Evolutionary conservation across 2,329 filamentous ascomycete genomes (phyloP), one percentile per base, ranked within the genome.

Genomic region (Arthrobotrys musiformis): DNA sequence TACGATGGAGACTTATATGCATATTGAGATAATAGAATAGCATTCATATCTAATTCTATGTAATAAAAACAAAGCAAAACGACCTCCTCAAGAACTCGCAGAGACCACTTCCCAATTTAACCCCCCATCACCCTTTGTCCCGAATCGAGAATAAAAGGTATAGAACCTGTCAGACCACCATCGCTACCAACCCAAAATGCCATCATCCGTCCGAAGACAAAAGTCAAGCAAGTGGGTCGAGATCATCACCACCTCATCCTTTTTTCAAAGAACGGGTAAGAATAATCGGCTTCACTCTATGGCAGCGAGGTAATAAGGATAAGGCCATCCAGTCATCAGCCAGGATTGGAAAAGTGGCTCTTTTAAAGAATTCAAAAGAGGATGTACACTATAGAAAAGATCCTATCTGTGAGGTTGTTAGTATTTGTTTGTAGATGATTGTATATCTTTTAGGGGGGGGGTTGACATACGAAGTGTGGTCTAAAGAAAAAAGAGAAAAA

Each of bases 331-430:
- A 77, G 73, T 77, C 73, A 77, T 77, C 73, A 77, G 66, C 66
- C 73, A 77, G 73, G 73, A 61, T 77, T 77, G 73, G 61, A 77
- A 70, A 70, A 66, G 73, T 77, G 48, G 73, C 73, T 77, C 73
- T 77, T 77, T 77, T 77, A 77, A 77, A 77, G 73, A 77, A 77
- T 77, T 77, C 73, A 77, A 77, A 77, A 77, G 73, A 77, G 73
- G 73, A 54, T 70, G 52, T 77, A 77, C 73, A 77, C 73, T 77
- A 77, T 77, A 77, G 73, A 77, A 77, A 77, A 70, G 73, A 77
- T 77, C 73, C 73, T 77, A 77, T 77, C 73, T 77, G 73, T 64
- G 60, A 48, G 73, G 73, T 62, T 56, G 73, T 77, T 67, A 77
- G 73, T n/a, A 6, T 26, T 9, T 7, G n/a, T 35, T n/a, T 35